Evolutionary conservation across 75 land plant genomes (phyloP), one percentile per base, ranked within the genome.

Genomic region (Sequoiadendron giganteum): DNA sequence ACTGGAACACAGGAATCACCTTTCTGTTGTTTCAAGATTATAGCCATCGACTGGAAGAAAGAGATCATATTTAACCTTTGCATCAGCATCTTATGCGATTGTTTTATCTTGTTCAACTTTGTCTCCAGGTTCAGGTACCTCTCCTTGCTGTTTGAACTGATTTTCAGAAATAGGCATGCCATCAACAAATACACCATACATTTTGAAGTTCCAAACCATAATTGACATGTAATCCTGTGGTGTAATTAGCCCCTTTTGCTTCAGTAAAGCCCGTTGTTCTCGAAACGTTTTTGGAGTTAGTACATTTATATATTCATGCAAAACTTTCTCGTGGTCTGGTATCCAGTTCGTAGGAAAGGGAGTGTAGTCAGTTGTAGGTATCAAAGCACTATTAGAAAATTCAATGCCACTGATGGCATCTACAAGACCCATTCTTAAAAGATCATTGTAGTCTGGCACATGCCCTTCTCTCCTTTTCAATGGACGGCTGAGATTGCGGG

Each of bases 401-500:
- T 93, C 92, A 72, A 94, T 91, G 19, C 94, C 94, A 45, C 86
- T 89, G 83, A 95, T 95, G n/a, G 86, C 90, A 91, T 95, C 96
- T 14, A 92, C 93, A 83, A 93, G 94, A 32, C 96, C 96, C 94
- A 93, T 92, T 83, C 94, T 93, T 81, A 93, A 76, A 65, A 94
- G 93, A 86, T 93, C 95, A 5, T 93, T 93, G 85, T 92, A 94
- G 40, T 93, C 95, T 7, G 96, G 94, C 6, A 88, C 92, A 76
- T 90, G 86, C 34, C 86, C 90, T 16, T 88, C 88, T 61, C 88
- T 90, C 87, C 92, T 94, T 55, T 68, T 93, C 83, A 95, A 58
- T 38, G 95, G 97, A 54, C 56, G 88, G 49, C 97, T 94, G 5
- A 96, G 93, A 92, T 96, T 92, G 45, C 94, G 93, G 34, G 91